Conservation (phyloP, 306 rosid genomes). For the Aeschynomene evenia region DNA sequence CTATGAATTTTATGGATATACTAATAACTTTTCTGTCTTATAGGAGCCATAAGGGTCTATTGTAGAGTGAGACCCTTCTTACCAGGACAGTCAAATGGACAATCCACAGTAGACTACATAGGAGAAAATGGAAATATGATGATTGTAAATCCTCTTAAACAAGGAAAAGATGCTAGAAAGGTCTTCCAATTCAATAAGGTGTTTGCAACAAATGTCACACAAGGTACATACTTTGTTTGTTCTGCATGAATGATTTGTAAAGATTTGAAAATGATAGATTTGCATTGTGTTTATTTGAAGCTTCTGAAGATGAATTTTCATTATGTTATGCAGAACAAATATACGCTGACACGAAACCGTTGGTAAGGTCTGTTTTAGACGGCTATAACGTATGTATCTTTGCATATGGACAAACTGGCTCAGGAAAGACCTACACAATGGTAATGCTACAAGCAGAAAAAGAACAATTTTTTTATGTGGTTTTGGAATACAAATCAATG, state of each 20-base stretch:
- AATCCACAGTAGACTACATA: slow-evolving; percentile 80
- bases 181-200: slow-evolving; percentile 91
- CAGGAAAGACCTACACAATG: slow-evolving; percentile 98
- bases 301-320: slow-evolving; percentile 22
- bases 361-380: slow-evolving; percentile 83
- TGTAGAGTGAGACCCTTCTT: slow-evolving; percentile 95
- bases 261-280: neutral
- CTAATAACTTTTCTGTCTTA: slow-evolving; percentile 14
- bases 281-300: neutral
- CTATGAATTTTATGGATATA: neutral
- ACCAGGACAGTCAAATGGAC: slow-evolving; percentile 64
- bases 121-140: slow-evolving; percentile 95
- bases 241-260: neutral
- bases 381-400: slow-evolving; percentile 94
- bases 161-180: slow-evolving; percentile 83
- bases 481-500: neutral
- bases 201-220: slow-evolving; percentile 79
- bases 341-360: slow-evolving; percentile 73
- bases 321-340: slow-evolving; percentile 75
- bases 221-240: slow-evolving; percentile 48
- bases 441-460: slow-evolving; percentile 40
- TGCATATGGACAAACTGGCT: slow-evolving; percentile 98
- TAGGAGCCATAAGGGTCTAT: slow-evolving; percentile 92
- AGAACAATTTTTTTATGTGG: neutral
- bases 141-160: slow-evolving; percentile 87